phyloP scores from a whole-genome alignment of 2,329 filamentous ascomycete species.

The Fusarium austroafricanum region DNA sequence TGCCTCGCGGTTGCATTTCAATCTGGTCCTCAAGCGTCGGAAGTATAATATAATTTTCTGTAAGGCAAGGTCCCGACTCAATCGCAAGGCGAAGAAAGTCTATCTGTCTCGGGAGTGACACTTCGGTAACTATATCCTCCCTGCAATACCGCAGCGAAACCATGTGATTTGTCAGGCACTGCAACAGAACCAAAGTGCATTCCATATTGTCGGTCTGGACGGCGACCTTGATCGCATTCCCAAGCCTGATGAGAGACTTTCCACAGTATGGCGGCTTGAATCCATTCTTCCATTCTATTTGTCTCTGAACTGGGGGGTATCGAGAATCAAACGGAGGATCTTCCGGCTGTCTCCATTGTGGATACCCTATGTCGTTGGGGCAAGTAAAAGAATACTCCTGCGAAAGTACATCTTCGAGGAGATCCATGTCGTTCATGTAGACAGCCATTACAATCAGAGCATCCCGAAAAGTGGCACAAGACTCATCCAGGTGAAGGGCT shows the following conservation, averaged over 20 bases:
- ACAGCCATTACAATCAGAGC: neutral
- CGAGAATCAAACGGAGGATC: neutral
- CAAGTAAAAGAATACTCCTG: neutral
- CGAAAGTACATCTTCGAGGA: neutral
- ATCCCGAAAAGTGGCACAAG: neutral
- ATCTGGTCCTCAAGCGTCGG: neutral
- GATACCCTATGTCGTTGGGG: neutral
- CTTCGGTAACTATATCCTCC: neutral
- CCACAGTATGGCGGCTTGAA: neutral
- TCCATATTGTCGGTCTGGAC: neutral
- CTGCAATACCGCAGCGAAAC: rapidly evolving
- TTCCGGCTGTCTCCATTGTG: too few relatives aligned
- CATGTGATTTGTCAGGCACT: neutral
- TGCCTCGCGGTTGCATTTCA: neutral
- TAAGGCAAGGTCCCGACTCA: rapidly evolving
- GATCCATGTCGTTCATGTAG: neutral
- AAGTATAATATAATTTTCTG: neutral
- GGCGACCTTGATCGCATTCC: neutral
- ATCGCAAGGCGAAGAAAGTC: neutral
- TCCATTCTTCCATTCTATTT: neutral
- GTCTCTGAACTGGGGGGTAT: neutral
- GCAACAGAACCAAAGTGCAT: neutral
- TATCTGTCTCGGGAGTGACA: neutral
- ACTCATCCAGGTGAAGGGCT: neutral
- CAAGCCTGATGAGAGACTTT: neutral